Evolutionary conservation across 208 protist species (phyloP).

Genomic region (Trypanosoma melophagium): DNA sequence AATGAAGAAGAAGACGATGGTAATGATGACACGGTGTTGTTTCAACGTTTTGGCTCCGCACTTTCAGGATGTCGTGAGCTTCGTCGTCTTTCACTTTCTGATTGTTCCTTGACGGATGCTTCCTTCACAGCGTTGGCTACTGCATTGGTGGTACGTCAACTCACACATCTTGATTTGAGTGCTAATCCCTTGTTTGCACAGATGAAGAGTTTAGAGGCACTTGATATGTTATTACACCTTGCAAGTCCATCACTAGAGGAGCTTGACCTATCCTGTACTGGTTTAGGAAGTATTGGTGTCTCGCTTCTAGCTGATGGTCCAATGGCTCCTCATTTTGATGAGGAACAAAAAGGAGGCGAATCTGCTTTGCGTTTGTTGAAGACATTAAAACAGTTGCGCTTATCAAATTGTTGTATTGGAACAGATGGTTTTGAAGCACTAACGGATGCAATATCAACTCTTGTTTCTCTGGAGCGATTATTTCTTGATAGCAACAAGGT

Average conservation of each 20-base stretch:
- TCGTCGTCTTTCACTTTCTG: conserved; percentile 51
- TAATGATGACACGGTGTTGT: conserved; percentile 9
- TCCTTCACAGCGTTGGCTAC: conserved; percentile 23
- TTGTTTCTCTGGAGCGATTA: conserved; percentile 41
- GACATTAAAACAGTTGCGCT: conserved; percentile 39
- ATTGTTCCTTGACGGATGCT: conserved; percentile 46
- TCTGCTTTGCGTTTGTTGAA: conserved; percentile 44
- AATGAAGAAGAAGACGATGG: neutral
- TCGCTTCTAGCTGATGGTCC: conserved; percentile 74
- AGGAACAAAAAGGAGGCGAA: neutral
- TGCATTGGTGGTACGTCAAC: conserved; percentile 30
- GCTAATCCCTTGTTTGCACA: conserved; percentile 62
- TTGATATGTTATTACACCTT: conserved; percentile 40
- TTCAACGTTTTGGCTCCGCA: conserved; percentile 49
- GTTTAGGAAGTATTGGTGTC: conserved; percentile 61
- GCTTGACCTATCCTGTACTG: conserved; percentile 73
- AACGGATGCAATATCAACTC: conserved; percentile 36
- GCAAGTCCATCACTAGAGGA: conserved; percentile 24
- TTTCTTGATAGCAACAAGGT: conserved; percentile 54
- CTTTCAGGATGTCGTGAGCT: conserved; percentile 52
- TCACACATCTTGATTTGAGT: conserved; percentile 51
- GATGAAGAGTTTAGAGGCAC: conserved; percentile 38
- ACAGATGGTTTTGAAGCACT: conserved; percentile 66
- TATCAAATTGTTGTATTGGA: conserved; percentile 48
- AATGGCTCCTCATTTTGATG: neutral